phyloP scores from a whole-genome alignment of 805 yeast genomes.

The Barnettozyma sp. region DNA sequence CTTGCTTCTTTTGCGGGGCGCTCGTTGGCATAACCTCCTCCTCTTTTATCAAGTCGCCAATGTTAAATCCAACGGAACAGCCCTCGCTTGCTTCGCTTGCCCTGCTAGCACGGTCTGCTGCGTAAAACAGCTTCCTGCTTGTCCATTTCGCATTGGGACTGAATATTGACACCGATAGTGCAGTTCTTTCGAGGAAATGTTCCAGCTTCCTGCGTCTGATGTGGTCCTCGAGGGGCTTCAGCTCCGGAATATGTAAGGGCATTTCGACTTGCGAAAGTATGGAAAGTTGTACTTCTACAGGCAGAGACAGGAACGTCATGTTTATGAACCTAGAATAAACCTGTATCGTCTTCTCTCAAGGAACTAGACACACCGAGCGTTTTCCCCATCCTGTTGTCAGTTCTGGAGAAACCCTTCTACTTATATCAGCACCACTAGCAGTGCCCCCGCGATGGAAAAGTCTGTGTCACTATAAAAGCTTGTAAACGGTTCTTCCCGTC shows the following conservation, averaged over 20 bases:
- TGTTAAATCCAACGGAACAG: not conserved
- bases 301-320: conserved; percentile 8
- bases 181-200: conserved; percentile 2
- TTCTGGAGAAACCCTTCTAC: no score
- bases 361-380: no score
- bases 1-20: conserved; percentile 2
- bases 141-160: conserved; percentile 8
- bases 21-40: conserved; percentile 8
- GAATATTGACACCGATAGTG: conserved; percentile 6
- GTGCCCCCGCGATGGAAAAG: no score
- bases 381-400: no score
- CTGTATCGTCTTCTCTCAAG: no score
- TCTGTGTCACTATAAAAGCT: no score
- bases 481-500: no score
- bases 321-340: no score
- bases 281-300: conserved; percentile 13
- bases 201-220: conserved; percentile 1
- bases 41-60: conserved; percentile 4
- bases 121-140: conserved; percentile 9
- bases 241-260: not conserved
- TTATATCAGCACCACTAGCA: no score
- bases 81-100: no score
- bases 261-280: conserved; percentile 10
- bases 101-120: conserved; percentile 2
- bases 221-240: conserved; percentile 2